These are phyloP conservation scores for Lotmaria passim DNA, from an alignment of 208 protist species.

Conservation along the genomic window DNA sequence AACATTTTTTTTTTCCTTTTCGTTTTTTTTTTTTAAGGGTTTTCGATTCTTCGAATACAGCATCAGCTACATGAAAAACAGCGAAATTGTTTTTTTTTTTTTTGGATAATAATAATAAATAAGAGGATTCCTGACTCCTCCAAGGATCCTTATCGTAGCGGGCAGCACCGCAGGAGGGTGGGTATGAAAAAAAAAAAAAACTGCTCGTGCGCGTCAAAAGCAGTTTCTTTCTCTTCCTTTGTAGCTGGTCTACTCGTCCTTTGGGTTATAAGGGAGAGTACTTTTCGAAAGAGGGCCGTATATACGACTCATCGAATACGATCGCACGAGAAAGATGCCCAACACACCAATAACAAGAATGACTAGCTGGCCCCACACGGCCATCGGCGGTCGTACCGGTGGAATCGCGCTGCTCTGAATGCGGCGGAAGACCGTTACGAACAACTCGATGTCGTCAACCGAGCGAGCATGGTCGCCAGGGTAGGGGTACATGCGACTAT, in stretches of 20 bases:
- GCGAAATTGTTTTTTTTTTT: too few species aligned
- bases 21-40: too few species aligned
- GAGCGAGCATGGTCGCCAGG: conserved; percentile 19
- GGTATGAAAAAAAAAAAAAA: conserved; percentile 1
- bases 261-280: background rate
- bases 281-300: conserved; percentile 22
- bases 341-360: conserved; percentile 22
- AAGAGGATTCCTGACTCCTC: too few species aligned
- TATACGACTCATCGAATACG: conserved; percentile 16
- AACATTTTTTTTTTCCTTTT: too few species aligned
- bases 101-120: too few species aligned
- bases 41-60: too few species aligned
- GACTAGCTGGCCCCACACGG: conserved; percentile 23
- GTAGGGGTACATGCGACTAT: conserved; percentile 27
- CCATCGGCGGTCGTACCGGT: conserved; percentile 5
- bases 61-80: too few species aligned
- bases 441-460: conserved; percentile 32
- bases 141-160: too few species aligned
- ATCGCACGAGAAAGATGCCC: conserved; percentile 28
- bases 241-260: background rate
- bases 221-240: background rate
- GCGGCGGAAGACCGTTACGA: conserved; percentile 29
- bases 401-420: conserved; percentile 32
- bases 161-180: too few species aligned
- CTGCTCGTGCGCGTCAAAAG: too few species aligned